Evolutionary conservation across 2,329 filamentous ascomycete species (phyloP).

Genomic region (Ceratocystis ficicola): DNA sequence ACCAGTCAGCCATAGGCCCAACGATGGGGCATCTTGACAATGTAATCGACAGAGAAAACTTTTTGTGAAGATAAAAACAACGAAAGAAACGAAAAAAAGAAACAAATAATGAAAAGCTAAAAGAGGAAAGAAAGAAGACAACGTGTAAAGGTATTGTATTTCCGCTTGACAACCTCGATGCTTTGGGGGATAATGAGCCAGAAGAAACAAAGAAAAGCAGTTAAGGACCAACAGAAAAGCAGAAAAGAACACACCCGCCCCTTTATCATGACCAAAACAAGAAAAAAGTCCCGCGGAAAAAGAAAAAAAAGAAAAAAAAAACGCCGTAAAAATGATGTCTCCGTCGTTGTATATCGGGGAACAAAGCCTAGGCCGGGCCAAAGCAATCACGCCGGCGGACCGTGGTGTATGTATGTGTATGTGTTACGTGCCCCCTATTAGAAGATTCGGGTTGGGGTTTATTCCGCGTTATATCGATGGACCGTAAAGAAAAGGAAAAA

Average conservation of each 20-base stretch:
- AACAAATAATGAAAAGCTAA: not conserved
- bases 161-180: not conserved
- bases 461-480: conserved; percentile 5
- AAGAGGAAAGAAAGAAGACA: not conserved
- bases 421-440: conserved; percentile 5
- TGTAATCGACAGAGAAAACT: conserved; percentile 1
- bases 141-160: not conserved
- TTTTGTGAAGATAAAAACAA: not conserved
- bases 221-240: not conserved
- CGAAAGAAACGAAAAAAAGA: not conserved
- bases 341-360: not conserved
- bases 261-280: no score
- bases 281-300: not conserved
- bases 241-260: not conserved
- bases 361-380: not conserved
- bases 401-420: no score
- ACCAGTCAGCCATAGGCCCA: not conserved
- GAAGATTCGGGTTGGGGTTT: not conserved
- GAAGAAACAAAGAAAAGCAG: not conserved
- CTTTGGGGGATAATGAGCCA: not conserved
- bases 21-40: not conserved
- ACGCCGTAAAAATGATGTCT: not conserved
- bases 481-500: conserved; percentile 11
- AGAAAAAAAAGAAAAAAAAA: not conserved
- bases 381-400: no score